Evolutionary conservation across 2,329 filamentous ascomycete species (phyloP).

Genomic region (Didymella glomerata): DNA sequence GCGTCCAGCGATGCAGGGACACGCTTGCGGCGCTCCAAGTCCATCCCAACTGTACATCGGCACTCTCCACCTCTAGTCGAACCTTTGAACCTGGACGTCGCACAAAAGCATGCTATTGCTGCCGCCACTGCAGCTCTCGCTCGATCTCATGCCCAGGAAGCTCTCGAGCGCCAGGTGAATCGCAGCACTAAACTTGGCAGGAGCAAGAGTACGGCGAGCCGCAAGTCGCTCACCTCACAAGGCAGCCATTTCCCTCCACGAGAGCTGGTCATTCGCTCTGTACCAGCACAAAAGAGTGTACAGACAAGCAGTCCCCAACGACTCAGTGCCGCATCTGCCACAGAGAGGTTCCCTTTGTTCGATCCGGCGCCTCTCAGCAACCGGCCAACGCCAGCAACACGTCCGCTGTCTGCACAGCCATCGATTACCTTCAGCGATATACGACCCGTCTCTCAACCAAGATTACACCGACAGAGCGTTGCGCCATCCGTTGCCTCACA

Average conservation of each 20-base stretch:
- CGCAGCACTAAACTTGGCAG: slow-evolving; percentile 34
- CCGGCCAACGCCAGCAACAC: background rate
- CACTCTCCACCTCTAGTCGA: slow-evolving; percentile 28
- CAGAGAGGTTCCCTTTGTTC: slow-evolving; percentile 35
- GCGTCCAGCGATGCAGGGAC: slow-evolving; percentile 49
- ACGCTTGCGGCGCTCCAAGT: slow-evolving; percentile 51
- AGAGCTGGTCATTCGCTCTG: slow-evolving; percentile 41
- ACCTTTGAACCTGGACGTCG: slow-evolving; percentile 37
- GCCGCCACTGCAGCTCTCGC: slow-evolving; percentile 50
- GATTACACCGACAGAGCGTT: slow-evolving; percentile 32
- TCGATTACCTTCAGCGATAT: slow-evolving; percentile 34
- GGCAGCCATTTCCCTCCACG: slow-evolving; percentile 51
- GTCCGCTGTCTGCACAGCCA: slow-evolving; percentile 32
- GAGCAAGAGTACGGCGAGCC: slow-evolving; percentile 47
- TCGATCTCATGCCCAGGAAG: slow-evolving; percentile 41
- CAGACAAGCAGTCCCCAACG: slow-evolving; percentile 23
- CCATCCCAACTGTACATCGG: slow-evolving; percentile 44
- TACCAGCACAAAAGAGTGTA: slow-evolving; percentile 25
- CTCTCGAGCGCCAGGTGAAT: slow-evolving; percentile 24
- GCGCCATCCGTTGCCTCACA: slow-evolving; percentile 43
- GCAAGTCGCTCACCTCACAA: slow-evolving; percentile 44
- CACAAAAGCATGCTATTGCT: slow-evolving; percentile 49
- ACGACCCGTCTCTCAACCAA: slow-evolving; percentile 40
- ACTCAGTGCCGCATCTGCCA: slow-evolving; percentile 23
- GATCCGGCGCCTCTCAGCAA: slow-evolving; percentile 23